phyloP scores from a whole-genome alignment of 805 yeast species.

The Metschnikowia anglica region DNA sequence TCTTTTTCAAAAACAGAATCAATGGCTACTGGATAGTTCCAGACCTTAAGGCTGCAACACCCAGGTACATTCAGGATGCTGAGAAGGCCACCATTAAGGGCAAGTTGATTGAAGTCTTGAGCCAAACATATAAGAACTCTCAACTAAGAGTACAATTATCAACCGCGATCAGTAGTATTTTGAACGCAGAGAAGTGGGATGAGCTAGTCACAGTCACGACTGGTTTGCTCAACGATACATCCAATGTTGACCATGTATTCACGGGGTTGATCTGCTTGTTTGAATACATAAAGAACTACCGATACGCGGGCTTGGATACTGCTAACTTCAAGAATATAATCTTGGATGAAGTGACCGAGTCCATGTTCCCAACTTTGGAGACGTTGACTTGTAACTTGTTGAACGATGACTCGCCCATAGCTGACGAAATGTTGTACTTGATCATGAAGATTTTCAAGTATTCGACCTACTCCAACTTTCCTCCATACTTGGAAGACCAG shows the following conservation, averaged over 20 bases:
- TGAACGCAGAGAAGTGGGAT: slow-evolving; percentile 49
- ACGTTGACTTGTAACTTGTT: slow-evolving; percentile 29
- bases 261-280: slow-evolving; percentile 41
- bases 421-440: slow-evolving; percentile 35
- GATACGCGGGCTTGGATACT: slow-evolving; percentile 49
- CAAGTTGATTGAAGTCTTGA: slow-evolving; percentile 36
- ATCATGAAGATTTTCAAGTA: slow-evolving; percentile 43
- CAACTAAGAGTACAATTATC: slow-evolving; percentile 55
- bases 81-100: slow-evolving; percentile 40
- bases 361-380: slow-evolving; percentile 40
- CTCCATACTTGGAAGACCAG: slow-evolving; percentile 37
- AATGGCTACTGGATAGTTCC: slow-evolving; percentile 38
- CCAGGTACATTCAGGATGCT: slow-evolving; percentile 27
- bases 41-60: slow-evolving; percentile 28
- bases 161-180: slow-evolving; percentile 54
- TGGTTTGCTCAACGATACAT: slow-evolving; percentile 27
- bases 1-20: slow-evolving; percentile 45
- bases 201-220: slow-evolving; percentile 25
- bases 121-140: slow-evolving; percentile 33
- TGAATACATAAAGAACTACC: slow-evolving; percentile 42
- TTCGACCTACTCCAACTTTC: slow-evolving; percentile 38
- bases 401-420: slow-evolving; percentile 22
- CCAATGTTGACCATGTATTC: slow-evolving; percentile 38
- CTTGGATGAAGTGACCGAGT: slow-evolving; percentile 37
- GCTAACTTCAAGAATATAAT: slow-evolving; percentile 35